phyloP scores from a whole-genome alignment of 164 flowering plant species.

The Chloranthus sessilifolius region DNA sequence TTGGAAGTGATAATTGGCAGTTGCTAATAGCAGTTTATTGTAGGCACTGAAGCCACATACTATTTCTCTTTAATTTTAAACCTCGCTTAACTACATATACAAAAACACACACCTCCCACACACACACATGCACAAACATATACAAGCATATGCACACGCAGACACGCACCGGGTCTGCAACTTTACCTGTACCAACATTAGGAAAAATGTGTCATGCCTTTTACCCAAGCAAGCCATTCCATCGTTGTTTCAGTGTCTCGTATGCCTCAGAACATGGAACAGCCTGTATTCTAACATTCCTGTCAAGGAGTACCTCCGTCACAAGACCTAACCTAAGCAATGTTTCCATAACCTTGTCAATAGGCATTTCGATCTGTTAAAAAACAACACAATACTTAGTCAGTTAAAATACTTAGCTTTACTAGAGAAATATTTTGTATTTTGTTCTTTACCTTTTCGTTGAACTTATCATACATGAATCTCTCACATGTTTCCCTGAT shows the following conservation, averaged over 20 bases:
- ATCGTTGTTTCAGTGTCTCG: constrained; percentile 51
- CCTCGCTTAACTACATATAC: too few relatives aligned
- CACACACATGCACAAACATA: too few relatives aligned
- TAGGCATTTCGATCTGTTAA: constrained; percentile 84
- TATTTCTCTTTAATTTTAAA: too few relatives aligned
- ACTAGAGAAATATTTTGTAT: neutral
- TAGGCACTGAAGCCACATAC: too few relatives aligned
- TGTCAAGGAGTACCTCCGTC: constrained; percentile 33
- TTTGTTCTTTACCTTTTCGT: constrained; percentile 47
- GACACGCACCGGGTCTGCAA: too few relatives aligned
- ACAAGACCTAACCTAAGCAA: constrained; percentile 71
- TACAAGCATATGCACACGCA: too few relatives aligned
- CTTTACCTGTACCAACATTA: too few relatives aligned
- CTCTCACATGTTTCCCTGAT: constrained; percentile 66
- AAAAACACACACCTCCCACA: too few relatives aligned
- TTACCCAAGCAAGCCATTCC: constrained; percentile 53
- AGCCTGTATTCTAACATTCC: constrained; percentile 39
- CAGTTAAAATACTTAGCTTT: neutral
- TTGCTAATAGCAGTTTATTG: too few relatives aligned
- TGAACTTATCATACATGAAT: constrained; percentile 56
- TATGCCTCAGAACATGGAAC: constrained; percentile 53
- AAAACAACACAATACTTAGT: neutral
- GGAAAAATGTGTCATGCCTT: neutral
- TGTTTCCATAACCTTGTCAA: constrained; percentile 62
- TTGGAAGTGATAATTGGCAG: too few relatives aligned